Percentiles rank a stretch among this genome's conserved stretches.
phyloP scores from a whole-genome alignment of 2,329 filamentous ascomycete species.

The Trichoderma atrobrunneum region DNA sequence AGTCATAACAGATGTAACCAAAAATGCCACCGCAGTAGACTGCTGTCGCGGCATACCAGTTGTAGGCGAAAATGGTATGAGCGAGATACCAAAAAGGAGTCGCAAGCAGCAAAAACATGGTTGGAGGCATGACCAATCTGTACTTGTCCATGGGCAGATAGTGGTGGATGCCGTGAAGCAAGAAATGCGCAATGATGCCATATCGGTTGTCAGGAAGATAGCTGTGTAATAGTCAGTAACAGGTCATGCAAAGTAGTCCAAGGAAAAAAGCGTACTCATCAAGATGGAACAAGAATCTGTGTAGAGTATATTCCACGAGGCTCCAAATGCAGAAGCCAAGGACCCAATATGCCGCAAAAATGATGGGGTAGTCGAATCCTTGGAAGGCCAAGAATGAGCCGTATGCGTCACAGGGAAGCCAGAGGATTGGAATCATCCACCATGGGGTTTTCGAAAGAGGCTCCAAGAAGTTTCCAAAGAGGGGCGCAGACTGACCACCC shows the following conservation, averaged over 20 bases:
- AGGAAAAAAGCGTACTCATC: constrained; percentile 65
- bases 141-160: constrained; percentile 99
- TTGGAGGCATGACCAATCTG: constrained; percentile 93
- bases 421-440: constrained; percentile 82
- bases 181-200: constrained; percentile 82
- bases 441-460: constrained; percentile 93
- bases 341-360: constrained; percentile 60
- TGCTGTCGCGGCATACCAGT: constrained; percentile 77
- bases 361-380: constrained; percentile 52
- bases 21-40: constrained; percentile 90
- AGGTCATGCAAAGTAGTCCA: not conserved
- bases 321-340: constrained; percentile 80
- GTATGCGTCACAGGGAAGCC: constrained; percentile 78
- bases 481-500: constrained; percentile 83
- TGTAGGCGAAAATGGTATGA: constrained; percentile 74
- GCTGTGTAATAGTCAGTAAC: constrained; percentile 45
- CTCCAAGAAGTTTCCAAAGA: constrained; percentile 98
- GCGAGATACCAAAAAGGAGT: constrained; percentile 91
- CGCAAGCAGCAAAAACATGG: constrained; percentile 79
- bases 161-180: constrained; percentile 95
- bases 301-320: constrained; percentile 82
- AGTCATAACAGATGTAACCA: constrained; percentile 92
- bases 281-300: constrained; percentile 90
- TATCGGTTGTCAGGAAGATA: constrained; percentile 88
- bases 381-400: constrained; percentile 64